A percentile compares a stretch with the other conserved stretches of the same genome.
phyloP scores from a whole-genome alignment of 768 basidiomycete genomes.

The Panellus pusillus region DNA sequence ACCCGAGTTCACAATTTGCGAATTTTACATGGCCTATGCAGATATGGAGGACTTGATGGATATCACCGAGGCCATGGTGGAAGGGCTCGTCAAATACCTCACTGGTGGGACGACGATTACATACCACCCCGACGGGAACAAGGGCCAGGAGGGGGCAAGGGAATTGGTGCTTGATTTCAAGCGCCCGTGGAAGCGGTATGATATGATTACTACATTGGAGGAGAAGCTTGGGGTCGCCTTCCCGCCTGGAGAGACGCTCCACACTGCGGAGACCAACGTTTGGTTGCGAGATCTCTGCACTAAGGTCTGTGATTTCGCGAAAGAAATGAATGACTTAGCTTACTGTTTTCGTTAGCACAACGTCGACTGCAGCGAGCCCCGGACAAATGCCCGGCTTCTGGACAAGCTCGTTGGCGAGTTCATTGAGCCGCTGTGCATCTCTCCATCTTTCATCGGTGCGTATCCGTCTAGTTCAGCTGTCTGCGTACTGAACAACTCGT shows the following conservation, averaged over 20 bases:
- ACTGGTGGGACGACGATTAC: constrained; percentile 77
- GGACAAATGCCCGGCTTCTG: constrained; percentile 90
- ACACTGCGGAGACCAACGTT: constrained; percentile 83
- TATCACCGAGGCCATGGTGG: constrained; percentile 86
- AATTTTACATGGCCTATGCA: constrained; percentile 99
- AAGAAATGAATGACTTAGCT: neutral
- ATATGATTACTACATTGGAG: constrained; percentile 97
- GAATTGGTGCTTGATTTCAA: constrained; percentile 81
- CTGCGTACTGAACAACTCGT: neutral
- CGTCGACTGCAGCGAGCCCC: constrained; percentile 94
- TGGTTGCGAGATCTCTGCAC: constrained; percentile 82
- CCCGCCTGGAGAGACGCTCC: constrained; percentile 88
- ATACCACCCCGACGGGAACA: constrained; percentile 95
- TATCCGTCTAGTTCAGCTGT: neutral
- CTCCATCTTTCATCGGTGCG: constrained; percentile 91
- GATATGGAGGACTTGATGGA: constrained; percentile 99
- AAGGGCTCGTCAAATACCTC: constrained; percentile 86
- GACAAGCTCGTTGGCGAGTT: constrained; percentile 99
- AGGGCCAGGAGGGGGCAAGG: constrained; percentile 60
- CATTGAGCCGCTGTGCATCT: constrained; percentile 96
- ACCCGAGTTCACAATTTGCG: constrained; percentile 99
- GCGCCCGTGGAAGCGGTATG: constrained; percentile 96
- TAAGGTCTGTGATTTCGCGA: constrained; percentile 55
- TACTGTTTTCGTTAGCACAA: constrained; percentile 60
- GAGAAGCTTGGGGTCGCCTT: constrained; percentile 90